Evolutionary conservation across 2,329 filamentous ascomycete genomes (phyloP).

Genomic region (Fusarium napiforme): DNA sequence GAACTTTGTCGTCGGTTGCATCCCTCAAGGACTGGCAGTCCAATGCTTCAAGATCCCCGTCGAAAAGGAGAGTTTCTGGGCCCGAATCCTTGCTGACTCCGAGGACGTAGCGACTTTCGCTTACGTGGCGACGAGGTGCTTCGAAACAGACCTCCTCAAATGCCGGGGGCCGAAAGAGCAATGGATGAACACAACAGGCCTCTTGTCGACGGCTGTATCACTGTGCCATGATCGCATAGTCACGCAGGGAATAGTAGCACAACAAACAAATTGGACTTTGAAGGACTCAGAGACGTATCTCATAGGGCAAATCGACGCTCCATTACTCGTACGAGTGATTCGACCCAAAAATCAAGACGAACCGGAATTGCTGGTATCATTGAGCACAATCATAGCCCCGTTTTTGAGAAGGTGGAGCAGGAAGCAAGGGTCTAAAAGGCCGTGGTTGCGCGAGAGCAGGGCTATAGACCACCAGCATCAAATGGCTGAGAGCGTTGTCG

Average conservation of each 20-base stretch:
- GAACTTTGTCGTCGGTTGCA: accelerated
- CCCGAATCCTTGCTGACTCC: neutral
- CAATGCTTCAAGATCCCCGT: neutral
- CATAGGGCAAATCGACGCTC: accelerated
- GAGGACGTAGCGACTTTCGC: accelerated
- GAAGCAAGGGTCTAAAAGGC: accelerated
- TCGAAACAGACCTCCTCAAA: accelerated
- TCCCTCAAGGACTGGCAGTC: accelerated
- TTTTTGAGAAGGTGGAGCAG: neutral
- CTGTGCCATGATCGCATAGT: accelerated
- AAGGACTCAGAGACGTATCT: neutral
- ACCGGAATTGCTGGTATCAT: accelerated
- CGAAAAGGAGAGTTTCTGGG: neutral
- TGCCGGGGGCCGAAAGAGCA: accelerated
- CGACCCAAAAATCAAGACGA: accelerated
- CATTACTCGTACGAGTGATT: accelerated
- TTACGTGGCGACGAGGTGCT: accelerated
- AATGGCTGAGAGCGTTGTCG: neutral
- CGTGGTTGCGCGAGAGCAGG: neutral
- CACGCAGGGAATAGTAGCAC: neutral
- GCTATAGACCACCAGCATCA: neutral
- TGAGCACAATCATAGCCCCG: accelerated
- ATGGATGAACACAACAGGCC: accelerated
- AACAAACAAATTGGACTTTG: accelerated
- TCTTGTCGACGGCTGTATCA: accelerated